These are phyloP conservation scores for Entrophospora sp. DNA, from an alignment of 192 early-diverging fungal species.

Conservation along the genomic window DNA sequence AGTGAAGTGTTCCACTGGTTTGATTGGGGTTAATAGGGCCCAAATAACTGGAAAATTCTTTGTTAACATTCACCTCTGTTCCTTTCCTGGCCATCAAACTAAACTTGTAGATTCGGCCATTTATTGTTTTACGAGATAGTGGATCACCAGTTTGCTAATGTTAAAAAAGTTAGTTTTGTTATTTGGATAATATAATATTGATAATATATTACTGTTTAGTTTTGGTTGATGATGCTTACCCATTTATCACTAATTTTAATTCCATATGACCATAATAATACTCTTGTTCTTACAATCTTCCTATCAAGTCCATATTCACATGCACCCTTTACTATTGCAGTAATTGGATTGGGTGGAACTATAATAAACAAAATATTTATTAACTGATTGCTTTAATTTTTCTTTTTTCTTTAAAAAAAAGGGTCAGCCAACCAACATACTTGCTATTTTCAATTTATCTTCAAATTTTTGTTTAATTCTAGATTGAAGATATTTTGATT, in stretches of 20 bases:
- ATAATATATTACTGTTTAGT: too few species aligned
- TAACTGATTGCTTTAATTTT: neutral
- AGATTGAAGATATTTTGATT: neutral
- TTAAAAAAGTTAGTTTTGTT: too few species aligned
- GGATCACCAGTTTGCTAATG: neutral
- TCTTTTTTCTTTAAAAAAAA: neutral
- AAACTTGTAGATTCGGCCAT: neutral
- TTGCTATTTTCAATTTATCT: neutral
- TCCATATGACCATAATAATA: conserved; percentile 12
- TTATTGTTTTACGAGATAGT: neutral
- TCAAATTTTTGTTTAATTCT: conserved; percentile 1
- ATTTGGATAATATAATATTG: too few species aligned
- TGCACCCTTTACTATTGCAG: neutral
- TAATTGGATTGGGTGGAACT: neutral
- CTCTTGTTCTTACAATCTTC: neutral
- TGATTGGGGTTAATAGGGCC: neutral
- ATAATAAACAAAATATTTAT: neutral
- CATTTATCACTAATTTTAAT: neutral
- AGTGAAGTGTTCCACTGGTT: too few species aligned
- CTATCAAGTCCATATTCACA: conserved; percentile 1
- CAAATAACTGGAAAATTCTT: neutral
- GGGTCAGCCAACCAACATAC: neutral
- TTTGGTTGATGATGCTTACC: too few species aligned
- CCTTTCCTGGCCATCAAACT: neutral
- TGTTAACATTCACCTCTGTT: neutral